A percentile compares a stretch with the other conserved stretches of the same genome.
Conservation (phyloP, 441 rosid genomes). For the Raphanus hybrid region DNA sequence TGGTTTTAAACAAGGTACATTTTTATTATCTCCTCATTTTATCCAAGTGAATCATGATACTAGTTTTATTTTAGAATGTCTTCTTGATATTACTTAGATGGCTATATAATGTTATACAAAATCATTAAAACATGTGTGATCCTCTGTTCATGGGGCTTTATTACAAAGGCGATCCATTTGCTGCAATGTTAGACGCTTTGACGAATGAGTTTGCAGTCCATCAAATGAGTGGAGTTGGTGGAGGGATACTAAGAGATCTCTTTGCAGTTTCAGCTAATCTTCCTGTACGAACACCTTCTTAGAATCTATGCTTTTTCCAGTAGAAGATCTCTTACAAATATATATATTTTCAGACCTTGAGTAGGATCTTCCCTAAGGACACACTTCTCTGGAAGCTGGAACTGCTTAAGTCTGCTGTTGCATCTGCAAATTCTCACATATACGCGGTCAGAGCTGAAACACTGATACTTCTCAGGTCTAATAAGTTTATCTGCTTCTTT, state of each 20-base stretch:
- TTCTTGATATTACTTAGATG: not conserved
- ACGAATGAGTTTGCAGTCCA: slow-evolving; percentile 45
- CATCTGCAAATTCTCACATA: slow-evolving; percentile 33
- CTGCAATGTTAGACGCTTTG: slow-evolving; percentile 42
- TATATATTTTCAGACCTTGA: slow-evolving; percentile 48
- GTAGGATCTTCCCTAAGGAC: slow-evolving; percentile 47
- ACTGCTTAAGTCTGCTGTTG: slow-evolving; percentile 32
- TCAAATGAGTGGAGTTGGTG: slow-evolving; percentile 44
- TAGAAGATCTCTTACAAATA: too few relatives aligned
- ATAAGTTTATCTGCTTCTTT: not conserved
- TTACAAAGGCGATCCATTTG: slow-evolving; percentile 50
- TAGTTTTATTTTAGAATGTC: not conserved
- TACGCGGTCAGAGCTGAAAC: slow-evolving; percentile 38
- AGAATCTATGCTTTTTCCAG: too few relatives aligned
- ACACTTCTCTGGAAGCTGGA: slow-evolving; percentile 44
- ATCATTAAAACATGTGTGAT: not conserved
- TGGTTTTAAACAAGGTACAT: slow-evolving; percentile 65
- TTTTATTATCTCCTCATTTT: slow-evolving; percentile 29
- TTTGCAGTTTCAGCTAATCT: slow-evolving; percentile 48
- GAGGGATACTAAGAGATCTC: slow-evolving; percentile 50
- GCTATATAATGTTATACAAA: not conserved
- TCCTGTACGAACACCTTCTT: slow-evolving; percentile 36
- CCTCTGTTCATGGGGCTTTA: not conserved
- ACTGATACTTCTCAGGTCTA: slow-evolving; percentile 37
- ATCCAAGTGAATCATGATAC: not conserved